phyloP scores from a whole-genome alignment of 306 rosid genomes.

The Purshia tridentata region DNA sequence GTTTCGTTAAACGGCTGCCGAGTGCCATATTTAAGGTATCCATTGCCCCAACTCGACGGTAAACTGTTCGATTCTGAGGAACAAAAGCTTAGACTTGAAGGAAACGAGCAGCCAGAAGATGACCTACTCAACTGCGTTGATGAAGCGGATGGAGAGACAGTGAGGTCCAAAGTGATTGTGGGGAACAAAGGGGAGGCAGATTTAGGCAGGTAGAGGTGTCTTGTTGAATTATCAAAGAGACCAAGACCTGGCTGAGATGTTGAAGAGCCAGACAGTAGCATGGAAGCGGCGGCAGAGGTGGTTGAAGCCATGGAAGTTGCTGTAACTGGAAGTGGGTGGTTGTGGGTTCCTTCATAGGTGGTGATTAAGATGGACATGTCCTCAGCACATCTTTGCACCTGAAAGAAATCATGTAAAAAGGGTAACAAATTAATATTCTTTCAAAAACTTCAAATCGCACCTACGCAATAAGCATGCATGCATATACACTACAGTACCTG shows the following conservation, averaged over 20 bases:
- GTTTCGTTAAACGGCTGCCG: conserved; percentile 3
- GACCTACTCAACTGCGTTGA: conserved; percentile 15
- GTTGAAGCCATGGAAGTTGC: conserved; percentile 50
- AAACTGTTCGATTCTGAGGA: conserved; percentile 20
- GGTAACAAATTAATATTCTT: background rate
- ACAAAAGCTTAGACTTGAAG: conserved; percentile 26
- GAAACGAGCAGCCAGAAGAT: conserved; percentile 13
- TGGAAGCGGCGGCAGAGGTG: conserved; percentile 39
- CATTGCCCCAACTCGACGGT: conserved; percentile 30
- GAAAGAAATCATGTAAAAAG: conserved; percentile 2
- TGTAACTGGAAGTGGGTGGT: conserved; percentile 40
- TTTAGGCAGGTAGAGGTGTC: conserved; percentile 36
- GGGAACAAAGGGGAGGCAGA: conserved; percentile 40
- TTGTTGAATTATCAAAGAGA: conserved; percentile 33
- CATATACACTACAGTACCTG: conserved; percentile 38
- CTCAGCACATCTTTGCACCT: conserved; percentile 51
- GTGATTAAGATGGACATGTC: conserved; percentile 48
- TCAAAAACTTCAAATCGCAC: background rate
- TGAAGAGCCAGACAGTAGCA: conserved; percentile 55
- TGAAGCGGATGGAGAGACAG: conserved; percentile 31
- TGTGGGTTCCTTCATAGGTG: conserved; percentile 54
- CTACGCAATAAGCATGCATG: no score
- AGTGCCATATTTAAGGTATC: conserved; percentile 10
- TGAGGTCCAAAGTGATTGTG: conserved; percentile 60
- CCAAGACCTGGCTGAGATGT: conserved; percentile 45